These are phyloP conservation scores for Boletus subcaerulescens DNA, from an alignment of 768 basidiomycete genomes.

Conservation along the genomic window DNA sequence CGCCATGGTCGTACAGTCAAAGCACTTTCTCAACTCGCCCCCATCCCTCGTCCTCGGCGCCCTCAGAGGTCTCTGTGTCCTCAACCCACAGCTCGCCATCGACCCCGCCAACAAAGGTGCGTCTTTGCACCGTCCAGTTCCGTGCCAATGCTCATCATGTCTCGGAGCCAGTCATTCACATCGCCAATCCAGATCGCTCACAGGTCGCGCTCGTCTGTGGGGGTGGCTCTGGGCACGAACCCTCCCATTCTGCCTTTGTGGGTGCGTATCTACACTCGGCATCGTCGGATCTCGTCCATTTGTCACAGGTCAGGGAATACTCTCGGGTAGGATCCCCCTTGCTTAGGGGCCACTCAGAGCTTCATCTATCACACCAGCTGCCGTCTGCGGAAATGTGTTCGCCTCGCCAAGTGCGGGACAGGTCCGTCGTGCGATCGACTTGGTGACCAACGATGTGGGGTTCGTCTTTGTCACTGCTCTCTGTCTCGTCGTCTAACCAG, in stretches of 20 bases:
- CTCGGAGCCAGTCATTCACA: conserved; percentile 53
- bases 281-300: background rate
- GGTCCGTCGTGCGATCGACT: conserved; percentile 75
- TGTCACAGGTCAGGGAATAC: conserved; percentile 64
- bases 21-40: conserved; percentile 79
- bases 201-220: conserved; percentile 80
- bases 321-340: conserved; percentile 50
- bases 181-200: conserved; percentile 51
- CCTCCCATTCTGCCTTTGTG: conserved; percentile 87
- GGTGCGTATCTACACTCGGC: conserved; percentile 42
- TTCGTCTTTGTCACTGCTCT: conserved; percentile 26
- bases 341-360: background rate
- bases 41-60: conserved; percentile 74
- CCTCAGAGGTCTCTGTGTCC: conserved; percentile 63
- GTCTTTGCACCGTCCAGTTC: background rate
- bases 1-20: conserved; percentile 26
- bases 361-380: conserved; percentile 40
- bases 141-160: background rate
- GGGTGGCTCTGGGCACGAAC: conserved; percentile 89
- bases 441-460: conserved; percentile 73
- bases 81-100: conserved; percentile 71
- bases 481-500: background rate
- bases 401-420: conserved; percentile 88
- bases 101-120: conserved; percentile 67
- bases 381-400: conserved; percentile 87